Percentiles rank a stretch among this genome's conserved stretches.
phyloP scores from a whole-genome alignment of 2,329 filamentous ascomycete genomes.

The Fusarium brevicatenulatum region DNA sequence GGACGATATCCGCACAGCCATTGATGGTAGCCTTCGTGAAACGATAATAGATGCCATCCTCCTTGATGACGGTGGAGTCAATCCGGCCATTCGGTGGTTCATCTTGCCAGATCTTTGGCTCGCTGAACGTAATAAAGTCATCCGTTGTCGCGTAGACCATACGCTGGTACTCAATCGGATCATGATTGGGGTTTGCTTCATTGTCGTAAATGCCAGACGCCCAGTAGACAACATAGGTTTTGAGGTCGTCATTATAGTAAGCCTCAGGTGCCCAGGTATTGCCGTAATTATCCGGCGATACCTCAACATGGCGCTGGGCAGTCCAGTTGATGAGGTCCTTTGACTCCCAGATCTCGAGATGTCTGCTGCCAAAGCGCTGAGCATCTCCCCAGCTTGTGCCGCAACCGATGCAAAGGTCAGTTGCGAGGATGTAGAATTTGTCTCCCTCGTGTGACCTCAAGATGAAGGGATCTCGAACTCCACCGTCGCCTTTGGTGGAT shows the following conservation, averaged over 20 bases:
- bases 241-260: conserved; percentile 56
- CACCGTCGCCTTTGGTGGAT: not conserved
- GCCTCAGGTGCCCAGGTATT: conserved; percentile 65
- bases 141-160: not conserved
- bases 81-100: not conserved
- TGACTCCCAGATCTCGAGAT: conserved; percentile 63
- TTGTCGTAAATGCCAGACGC: conserved; percentile 53
- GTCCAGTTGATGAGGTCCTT: conserved; percentile 61
- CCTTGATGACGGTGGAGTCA: conserved; percentile 7
- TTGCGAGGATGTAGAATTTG: conserved; percentile 11
- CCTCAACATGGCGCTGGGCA: conserved; percentile 58
- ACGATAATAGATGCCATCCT: not conserved
- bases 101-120: conserved; percentile 2
- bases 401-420: conserved; percentile 6
- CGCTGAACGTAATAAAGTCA: conserved; percentile 3
- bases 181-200: not conserved
- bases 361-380: not conserved
- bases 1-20: not conserved
- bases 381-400: not conserved
- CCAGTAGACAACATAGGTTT: conserved; percentile 59
- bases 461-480: conserved; percentile 13
- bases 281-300: conserved; percentile 59
- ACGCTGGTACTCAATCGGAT: not conserved
- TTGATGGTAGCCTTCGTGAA: conserved; percentile 3
- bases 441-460: not conserved